phyloP scores from a whole-genome alignment of 139 green algal genomes.

The Ettlia oleoabundans region DNA sequence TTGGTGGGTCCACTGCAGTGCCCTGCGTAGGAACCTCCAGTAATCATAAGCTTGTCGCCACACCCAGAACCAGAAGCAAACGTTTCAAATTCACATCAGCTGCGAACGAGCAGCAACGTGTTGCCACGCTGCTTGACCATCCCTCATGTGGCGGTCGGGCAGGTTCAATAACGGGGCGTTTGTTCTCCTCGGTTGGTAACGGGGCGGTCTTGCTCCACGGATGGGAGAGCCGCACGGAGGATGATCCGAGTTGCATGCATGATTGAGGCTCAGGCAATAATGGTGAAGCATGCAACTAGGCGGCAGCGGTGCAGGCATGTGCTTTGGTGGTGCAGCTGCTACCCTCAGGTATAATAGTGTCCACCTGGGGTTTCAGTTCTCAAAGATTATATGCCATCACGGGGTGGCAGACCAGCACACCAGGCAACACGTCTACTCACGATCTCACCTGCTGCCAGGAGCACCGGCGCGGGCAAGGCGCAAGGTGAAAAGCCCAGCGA shows the following conservation, averaged over 20 bases:
- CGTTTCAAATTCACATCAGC: no score
- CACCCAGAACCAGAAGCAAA: no score
- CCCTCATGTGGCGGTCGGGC: background rate
- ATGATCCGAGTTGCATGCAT: constrained; percentile 48
- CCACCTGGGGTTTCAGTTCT: constrained; percentile 52
- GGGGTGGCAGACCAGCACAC: constrained; percentile 2
- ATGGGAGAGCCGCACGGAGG: constrained; percentile 45
- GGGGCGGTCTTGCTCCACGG: constrained; percentile 22
- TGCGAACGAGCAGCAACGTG: background rate
- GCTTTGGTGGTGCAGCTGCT: background rate
- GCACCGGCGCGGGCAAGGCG: no score
- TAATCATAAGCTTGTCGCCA: no score
- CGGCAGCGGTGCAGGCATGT: constrained; percentile 7
- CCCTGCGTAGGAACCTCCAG: no score
- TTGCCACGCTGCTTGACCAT: constrained; percentile 32
- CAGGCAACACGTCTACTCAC: background rate
- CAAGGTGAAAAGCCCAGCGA: no score
- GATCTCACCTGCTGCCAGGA: no score
- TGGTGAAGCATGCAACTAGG: background rate
- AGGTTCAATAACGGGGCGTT: constrained; percentile 27
- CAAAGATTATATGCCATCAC: constrained; percentile 59
- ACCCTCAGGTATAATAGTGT: constrained; percentile 50
- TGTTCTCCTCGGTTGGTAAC: constrained; percentile 42
- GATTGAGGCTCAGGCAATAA: background rate
- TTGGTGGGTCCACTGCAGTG: no score